Evolutionary conservation across 306 rosid species (phyloP).

Genomic region (Fragaria ananassa): DNA sequence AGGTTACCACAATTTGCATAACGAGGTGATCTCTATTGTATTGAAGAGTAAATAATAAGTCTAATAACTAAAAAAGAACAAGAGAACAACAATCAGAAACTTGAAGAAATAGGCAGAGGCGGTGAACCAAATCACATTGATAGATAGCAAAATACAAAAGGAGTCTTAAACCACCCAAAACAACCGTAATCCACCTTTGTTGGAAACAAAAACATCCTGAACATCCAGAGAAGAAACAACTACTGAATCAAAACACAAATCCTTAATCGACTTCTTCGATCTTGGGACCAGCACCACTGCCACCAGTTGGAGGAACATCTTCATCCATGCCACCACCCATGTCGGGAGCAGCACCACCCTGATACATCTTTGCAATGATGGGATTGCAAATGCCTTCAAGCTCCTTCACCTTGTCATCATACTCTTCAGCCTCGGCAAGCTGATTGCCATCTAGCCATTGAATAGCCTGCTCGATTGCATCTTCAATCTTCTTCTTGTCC

Average conservation of each 20-base stretch:
- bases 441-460: slow-evolving; percentile 56
- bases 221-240: too few species aligned
- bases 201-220: too few species aligned
- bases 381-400: slow-evolving; percentile 56
- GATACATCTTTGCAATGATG: slow-evolving; percentile 43
- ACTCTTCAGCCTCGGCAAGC: slow-evolving; percentile 36
- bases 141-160: too few species aligned
- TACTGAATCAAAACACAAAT: background rate
- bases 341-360: background rate
- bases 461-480: slow-evolving; percentile 50
- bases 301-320: background rate
- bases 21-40: too few species aligned
- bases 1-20: too few species aligned
- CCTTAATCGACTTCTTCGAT: background rate
- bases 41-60: too few species aligned
- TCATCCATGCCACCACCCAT: slow-evolving; percentile 4
- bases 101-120: too few species aligned
- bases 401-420: slow-evolving; percentile 43
- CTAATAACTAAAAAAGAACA: too few species aligned
- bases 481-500: slow-evolving; percentile 60
- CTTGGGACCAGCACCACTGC: slow-evolving; percentile 1
- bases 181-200: background rate
- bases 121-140: too few species aligned
- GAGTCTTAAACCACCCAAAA: too few species aligned
- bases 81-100: too few species aligned